A percentile compares a stretch with the other conserved stretches of the same genome.
Evolutionary conservation across 78 protist genomes (phyloP).

Genomic region (Trichosphaerium sp.): DNA sequence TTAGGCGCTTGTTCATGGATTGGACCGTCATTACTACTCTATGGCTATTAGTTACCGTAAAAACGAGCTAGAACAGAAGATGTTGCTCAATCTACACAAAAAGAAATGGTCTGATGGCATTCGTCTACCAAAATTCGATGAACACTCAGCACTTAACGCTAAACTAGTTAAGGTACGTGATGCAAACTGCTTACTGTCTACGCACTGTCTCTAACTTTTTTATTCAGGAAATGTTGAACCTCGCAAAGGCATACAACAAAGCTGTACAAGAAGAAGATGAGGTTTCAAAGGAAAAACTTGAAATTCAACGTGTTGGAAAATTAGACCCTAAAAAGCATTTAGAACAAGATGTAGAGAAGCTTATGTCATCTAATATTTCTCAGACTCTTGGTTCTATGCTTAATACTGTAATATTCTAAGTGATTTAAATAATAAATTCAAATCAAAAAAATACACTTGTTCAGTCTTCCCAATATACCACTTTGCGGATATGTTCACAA

Average conservation of each 20-base stretch:
- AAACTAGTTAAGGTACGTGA: slow-evolving; percentile 49
- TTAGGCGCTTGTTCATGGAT: not conserved
- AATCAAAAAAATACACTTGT: too few species aligned
- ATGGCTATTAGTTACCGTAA: slow-evolving; percentile 91
- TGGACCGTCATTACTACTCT: slow-evolving; percentile 88
- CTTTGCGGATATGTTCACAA: too few species aligned
- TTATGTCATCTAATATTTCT: slow-evolving; percentile 86
- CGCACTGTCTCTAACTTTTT: not conserved
- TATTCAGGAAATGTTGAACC: slow-evolving; percentile 47
- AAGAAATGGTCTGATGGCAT: slow-evolving; percentile 92
- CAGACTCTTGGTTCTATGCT: slow-evolving; percentile 93
- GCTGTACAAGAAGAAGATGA: slow-evolving; percentile 76
- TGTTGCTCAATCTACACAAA: slow-evolving; percentile 87
- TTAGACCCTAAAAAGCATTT: slow-evolving; percentile 85
- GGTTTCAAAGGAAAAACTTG: slow-evolving; percentile 63
- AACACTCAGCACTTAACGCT: slow-evolving; percentile 61
- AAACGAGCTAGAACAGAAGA: slow-evolving; percentile 94
- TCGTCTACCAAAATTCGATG: slow-evolving; percentile 47
- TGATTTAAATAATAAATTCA: too few species aligned
- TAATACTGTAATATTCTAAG: slow-evolving; percentile 83
- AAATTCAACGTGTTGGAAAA: slow-evolving; percentile 52
- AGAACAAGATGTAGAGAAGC: slow-evolving; percentile 51
- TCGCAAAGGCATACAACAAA: slow-evolving; percentile 68
- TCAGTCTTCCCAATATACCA: too few species aligned
- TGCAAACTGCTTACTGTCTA: not conserved